phyloP scores from a whole-genome alignment of 352 stramenopile genomes.

The Aphanomyces euteiches region DNA sequence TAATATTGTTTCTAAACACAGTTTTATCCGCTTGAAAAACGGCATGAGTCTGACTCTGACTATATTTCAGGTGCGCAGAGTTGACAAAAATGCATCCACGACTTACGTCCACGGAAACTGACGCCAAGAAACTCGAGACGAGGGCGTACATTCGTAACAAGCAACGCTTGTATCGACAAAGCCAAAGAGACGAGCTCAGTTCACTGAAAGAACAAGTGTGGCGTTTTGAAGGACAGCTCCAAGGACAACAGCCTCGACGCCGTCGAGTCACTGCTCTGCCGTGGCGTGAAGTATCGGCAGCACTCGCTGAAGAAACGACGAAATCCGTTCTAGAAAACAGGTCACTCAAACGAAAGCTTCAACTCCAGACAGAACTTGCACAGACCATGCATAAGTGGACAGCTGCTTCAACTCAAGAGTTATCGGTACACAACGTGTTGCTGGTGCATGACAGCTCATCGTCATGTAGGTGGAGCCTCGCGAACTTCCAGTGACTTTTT shows the following conservation, averaged over 20 bases:
- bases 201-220: slow-evolving; percentile 4
- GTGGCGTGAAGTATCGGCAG: slow-evolving; percentile 2
- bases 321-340: neutral
- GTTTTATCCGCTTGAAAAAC: too few species aligned
- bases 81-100: too few species aligned
- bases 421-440: neutral
- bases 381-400: neutral
- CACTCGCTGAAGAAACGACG: slow-evolving; percentile 1
- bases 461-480: slow-evolving; percentile 3
- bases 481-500: neutral
- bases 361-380: slow-evolving; percentile 1
- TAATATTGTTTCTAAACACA: too few species aligned
- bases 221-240: neutral
- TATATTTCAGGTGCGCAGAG: neutral
- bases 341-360: neutral
- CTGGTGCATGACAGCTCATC: neutral
- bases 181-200: neutral
- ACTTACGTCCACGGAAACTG: neutral
- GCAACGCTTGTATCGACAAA: slow-evolving; percentile 21
- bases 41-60: neutral
- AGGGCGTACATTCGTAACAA: slow-evolving; percentile 21
- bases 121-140: slow-evolving; percentile 16
- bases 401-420: neutral
- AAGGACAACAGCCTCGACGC: neutral
- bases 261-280: neutral